Evolutionary conservation across 768 basidiomycete species (phyloP).

Genomic region (Lactarius sp.): DNA sequence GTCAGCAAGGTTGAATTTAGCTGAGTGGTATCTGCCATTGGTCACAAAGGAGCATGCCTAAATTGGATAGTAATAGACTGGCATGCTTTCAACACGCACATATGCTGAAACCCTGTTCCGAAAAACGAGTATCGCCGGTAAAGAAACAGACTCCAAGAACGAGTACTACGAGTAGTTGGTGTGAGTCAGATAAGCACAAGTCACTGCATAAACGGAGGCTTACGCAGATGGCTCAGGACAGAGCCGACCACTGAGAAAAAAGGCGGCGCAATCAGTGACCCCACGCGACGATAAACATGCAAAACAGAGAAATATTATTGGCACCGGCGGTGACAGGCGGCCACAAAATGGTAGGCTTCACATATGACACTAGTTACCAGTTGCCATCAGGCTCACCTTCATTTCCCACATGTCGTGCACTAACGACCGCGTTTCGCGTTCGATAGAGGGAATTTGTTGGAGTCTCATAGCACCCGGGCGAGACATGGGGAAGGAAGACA

Average conservation of each 20-base stretch:
- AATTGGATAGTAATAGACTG: neutral
- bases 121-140: conserved; percentile 71
- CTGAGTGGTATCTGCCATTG: conserved; percentile 50
- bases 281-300: neutral
- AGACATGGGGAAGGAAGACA: neutral
- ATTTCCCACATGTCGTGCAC: neutral
- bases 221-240: conserved; percentile 43
- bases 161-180: conserved; percentile 45
- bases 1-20: conserved; percentile 71
- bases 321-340: neutral
- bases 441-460: neutral
- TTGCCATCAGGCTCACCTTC: neutral
- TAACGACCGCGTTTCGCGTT: too few species aligned
- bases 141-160: conserved; percentile 91
- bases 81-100: conserved; percentile 42
- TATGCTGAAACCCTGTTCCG: conserved; percentile 72
- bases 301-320: neutral
- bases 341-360: neutral
- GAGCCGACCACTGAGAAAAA: conserved; percentile 39
- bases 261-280: neutral
- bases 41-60: neutral
- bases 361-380: neutral
- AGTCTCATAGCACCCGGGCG: neutral
- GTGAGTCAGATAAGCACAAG: neutral
- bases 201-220: conserved; percentile 16